phyloP scores from a whole-genome alignment of 495 filamentous ascomycete genomes.

The Aspergillus bridgeri region DNA sequence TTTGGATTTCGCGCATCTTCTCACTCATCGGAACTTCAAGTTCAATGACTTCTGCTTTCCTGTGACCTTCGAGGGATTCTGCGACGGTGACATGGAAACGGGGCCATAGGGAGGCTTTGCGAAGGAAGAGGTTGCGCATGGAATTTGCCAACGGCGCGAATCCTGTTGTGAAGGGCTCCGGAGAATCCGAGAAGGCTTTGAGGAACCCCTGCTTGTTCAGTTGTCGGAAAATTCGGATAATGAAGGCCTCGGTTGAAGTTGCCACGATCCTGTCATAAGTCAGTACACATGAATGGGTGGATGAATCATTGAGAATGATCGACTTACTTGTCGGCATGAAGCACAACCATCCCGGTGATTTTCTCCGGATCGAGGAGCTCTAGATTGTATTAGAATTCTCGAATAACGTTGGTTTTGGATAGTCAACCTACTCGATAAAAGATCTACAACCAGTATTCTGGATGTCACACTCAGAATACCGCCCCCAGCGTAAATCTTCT shows the following conservation, averaged over 20 bases:
- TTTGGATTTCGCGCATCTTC: constrained; percentile 88
- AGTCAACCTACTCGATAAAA: constrained; percentile 62
- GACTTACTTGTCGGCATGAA: constrained; percentile 76
- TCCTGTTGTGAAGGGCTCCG: constrained; percentile 85
- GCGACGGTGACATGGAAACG: constrained; percentile 91
- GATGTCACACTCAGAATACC: constrained; percentile 96
- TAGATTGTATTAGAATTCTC: constrained; percentile 23
- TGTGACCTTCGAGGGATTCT: constrained; percentile 80
- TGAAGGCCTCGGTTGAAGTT: constrained; percentile 91
- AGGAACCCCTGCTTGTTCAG: constrained; percentile 90
- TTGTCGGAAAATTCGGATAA: constrained; percentile 88
- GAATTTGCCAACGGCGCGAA: constrained; percentile 88
- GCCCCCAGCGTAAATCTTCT: constrained; percentile 84
- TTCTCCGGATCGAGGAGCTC: constrained; percentile 74
- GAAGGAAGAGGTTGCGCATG: constrained; percentile 89
- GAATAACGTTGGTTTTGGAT: background rate
- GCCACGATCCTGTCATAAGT: constrained; percentile 59
- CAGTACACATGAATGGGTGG: constrained; percentile 1
- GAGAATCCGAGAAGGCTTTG: constrained; percentile 94
- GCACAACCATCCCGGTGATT: constrained; percentile 80
- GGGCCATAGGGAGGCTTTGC: constrained; percentile 86
- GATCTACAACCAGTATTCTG: constrained; percentile 88
- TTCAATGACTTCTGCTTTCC: constrained; percentile 95
- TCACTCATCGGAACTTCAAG: constrained; percentile 96
- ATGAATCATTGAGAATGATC: background rate